Conservation (phyloP, 1,139 yeast species). For the Nakaseomyces delphensis region DNA sequence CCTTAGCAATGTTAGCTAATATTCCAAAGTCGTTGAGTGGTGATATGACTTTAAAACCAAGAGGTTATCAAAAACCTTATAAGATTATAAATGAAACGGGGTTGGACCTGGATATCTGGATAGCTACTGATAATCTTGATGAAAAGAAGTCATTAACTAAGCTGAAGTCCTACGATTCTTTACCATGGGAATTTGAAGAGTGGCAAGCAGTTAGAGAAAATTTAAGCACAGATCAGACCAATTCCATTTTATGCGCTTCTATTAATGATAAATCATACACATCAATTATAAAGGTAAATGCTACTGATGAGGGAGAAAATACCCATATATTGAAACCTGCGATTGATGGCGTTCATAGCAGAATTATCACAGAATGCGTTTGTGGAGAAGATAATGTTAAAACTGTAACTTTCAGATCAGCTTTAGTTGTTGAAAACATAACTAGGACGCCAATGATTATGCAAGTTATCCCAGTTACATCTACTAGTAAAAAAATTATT, state of each 20-base stretch:
- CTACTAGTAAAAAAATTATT: constrained; percentile 25
- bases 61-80: constrained; percentile 82
- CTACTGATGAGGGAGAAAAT: constrained; percentile 75
- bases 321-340: constrained; percentile 61
- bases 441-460: constrained; percentile 52
- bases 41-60: constrained; percentile 43
- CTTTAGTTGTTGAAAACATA: constrained; percentile 60
- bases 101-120: constrained; percentile 68
- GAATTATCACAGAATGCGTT: constrained; percentile 63
- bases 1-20: constrained; percentile 69
- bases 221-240: constrained; percentile 54
- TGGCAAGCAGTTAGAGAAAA: constrained; percentile 84
- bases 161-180: constrained; percentile 43
- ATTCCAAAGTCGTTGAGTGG: constrained; percentile 51
- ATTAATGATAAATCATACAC: constrained; percentile 50
- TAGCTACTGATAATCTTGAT: constrained; percentile 36
- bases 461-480: constrained; percentile 25
- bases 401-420: constrained; percentile 63
- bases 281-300: constrained; percentile 47
- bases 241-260: constrained; percentile 52
- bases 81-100: constrained; percentile 80
- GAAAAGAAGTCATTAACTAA: constrained; percentile 29
- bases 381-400: constrained; percentile 74
- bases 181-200: constrained; percentile 91
- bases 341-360: constrained; percentile 52